Evolutionary conservation across 2,329 filamentous ascomycete species (phyloP), one percentile per base, ranked within the genome.

Genomic region (Myriosclerotinia scirpicola): DNA sequence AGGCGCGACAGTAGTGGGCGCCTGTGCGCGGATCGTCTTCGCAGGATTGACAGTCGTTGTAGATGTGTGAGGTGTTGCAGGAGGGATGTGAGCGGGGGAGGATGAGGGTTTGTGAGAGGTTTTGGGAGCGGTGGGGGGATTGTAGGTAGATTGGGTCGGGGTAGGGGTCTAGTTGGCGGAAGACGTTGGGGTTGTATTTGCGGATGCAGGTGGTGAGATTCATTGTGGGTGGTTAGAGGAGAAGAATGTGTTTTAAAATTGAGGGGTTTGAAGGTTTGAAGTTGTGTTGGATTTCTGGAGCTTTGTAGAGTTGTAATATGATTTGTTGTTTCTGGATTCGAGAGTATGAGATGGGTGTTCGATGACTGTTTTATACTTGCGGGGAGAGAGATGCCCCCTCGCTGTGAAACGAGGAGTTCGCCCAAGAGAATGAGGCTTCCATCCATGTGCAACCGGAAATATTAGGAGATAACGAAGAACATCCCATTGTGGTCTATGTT

Each of bases 21-120:
- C 63, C 63, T 17, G 63, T 65, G 17, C 42, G 54, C 17, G 63
- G 63, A 40, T 65, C 63, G 4, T 65, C 63, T 65, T 65, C 63
- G 22, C 63, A 65, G 42, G 30, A 65, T 8, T 59, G 42, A 5
- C 63, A 65, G 54, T 59, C 63, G 8, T 20, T 48, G 22, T 59
- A 52, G 42, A 48, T 65, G 20, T 54, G 61, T 15, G 54, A 36
- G n/a, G 54, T 17, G n/a, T 22, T 58, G 53, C 26, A 26, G 42
- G 62, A 26, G 38, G n/a, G 42, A 30, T 65, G 17, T 12, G 63
- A n/a, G 22, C 63, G 63, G 17, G 42, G 54, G 40, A 59, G 40
- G 11, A 59, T 59, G 6, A 48, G 9, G 1, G 63, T 22, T 20
- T 48, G 54, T 59, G 54, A 22, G 54, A 38, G 63, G 14, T 40